phyloP scores from a whole-genome alignment of 176 grass and related monocot genomes.

The Echinochloa phyllopogon region DNA sequence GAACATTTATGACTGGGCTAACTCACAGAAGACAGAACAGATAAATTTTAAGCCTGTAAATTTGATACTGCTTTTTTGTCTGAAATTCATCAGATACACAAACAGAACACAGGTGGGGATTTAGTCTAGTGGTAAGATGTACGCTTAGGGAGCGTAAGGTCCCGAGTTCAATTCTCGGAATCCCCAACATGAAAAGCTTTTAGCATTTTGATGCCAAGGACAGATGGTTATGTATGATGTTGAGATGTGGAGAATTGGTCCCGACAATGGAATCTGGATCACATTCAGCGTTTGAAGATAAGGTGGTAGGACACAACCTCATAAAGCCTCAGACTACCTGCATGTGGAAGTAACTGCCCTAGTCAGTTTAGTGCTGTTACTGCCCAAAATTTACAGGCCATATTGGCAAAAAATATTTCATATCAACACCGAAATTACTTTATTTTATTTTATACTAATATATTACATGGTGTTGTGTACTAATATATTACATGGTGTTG shows the following conservation, averaged over 20 bases:
- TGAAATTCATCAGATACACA: background rate
- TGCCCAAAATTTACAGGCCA: background rate
- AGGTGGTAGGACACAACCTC: background rate
- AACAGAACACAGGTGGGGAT: conserved; percentile 9
- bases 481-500: background rate
- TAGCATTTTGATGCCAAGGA: background rate
- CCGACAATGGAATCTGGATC: conserved; percentile 15
- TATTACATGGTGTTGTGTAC: background rate
- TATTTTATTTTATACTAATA: background rate
- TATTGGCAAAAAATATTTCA: background rate
- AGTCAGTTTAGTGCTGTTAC: background rate
- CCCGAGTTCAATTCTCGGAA: conserved; percentile 50
- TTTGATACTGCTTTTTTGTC: background rate
- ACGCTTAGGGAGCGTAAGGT: conserved; percentile 50
- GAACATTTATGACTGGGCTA: background rate
- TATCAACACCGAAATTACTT: background rate
- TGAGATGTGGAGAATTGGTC: background rate
- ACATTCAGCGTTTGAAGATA: conserved; percentile 3
- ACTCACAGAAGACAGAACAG: background rate
- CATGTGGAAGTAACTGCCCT: background rate
- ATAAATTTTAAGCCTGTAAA: background rate
- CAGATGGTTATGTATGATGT: background rate
- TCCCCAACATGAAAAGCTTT: conserved; percentile 23
- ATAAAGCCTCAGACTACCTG: background rate
- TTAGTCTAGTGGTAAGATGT: conserved; percentile 60